Conservation (phyloP, 768 basidiomycete genomes). For the Pleurotus tuber-regium region DNA sequence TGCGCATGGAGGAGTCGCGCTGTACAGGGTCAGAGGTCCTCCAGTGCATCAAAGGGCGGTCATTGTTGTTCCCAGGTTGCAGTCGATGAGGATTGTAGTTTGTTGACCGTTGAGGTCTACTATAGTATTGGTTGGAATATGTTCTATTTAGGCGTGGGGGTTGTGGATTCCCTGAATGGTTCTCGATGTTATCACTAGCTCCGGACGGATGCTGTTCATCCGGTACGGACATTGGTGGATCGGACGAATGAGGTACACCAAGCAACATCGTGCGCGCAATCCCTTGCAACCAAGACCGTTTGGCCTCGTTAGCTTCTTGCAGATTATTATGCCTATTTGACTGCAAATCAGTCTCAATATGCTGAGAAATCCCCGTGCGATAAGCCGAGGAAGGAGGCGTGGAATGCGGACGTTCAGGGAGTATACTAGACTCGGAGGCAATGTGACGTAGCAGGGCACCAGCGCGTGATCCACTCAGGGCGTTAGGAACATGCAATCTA, state of each 20-base stretch:
- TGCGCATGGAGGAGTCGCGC: neutral
- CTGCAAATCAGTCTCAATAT: slow-evolving; percentile 1
- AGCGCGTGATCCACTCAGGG: slow-evolving; percentile 52
- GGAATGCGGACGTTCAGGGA: slow-evolving; percentile 18
- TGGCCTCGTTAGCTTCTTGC: slow-evolving; percentile 4
- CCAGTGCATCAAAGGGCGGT: neutral
- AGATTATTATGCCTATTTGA: neutral
- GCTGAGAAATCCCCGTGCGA: slow-evolving; percentile 19
- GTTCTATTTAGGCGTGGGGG: neutral
- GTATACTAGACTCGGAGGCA: slow-evolving; percentile 40
- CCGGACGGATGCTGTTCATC: too few species aligned
- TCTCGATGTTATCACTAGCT: too few species aligned
- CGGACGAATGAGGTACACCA: slow-evolving; percentile 1
- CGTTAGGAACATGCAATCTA: slow-evolving; percentile 17
- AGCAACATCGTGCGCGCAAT: slow-evolving; percentile 5
- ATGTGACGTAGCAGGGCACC: slow-evolving; percentile 74
- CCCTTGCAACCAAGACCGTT: slow-evolving; percentile 2
- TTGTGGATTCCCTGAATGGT: too few species aligned
- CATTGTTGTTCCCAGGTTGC: neutral
- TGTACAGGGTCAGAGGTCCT: neutral
- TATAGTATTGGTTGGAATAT: neutral
- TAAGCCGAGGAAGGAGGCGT: slow-evolving; percentile 29
- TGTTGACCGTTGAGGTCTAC: neutral
- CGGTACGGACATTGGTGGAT: too few species aligned
- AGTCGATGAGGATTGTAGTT: neutral